Evolutionary conservation across 805 yeast species (phyloP).

Genomic region (Sungouiella blattae): DNA sequence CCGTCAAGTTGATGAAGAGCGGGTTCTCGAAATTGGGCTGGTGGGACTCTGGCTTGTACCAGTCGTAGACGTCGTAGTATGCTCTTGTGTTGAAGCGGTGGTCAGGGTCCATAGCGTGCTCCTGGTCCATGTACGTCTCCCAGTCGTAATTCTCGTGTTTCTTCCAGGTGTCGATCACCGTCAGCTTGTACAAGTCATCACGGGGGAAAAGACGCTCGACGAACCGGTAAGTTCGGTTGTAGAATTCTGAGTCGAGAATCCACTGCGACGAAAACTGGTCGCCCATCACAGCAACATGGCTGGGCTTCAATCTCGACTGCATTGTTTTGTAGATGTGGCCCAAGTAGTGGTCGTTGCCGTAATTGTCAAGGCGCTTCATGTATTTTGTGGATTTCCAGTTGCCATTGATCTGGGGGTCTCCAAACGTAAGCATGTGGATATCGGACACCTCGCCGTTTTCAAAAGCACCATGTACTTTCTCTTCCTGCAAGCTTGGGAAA

Average conservation of each 20-base stretch:
- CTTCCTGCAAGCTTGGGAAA: constrained; percentile 19
- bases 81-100: constrained; percentile 33
- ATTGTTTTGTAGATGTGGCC: constrained; percentile 77
- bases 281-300: constrained; percentile 86
- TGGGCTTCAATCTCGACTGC: constrained; percentile 63
- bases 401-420: constrained; percentile 97
- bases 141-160: constrained; percentile 57
- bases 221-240: constrained; percentile 70
- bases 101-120: constrained; percentile 31
- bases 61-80: constrained; percentile 60
- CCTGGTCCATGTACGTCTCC: constrained; percentile 43
- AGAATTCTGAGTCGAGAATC: constrained; percentile 86
- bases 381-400: constrained; percentile 68
- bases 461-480: constrained; percentile 4
- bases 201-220: constrained; percentile 66
- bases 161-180: constrained; percentile 44
- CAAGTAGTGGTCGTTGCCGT: constrained; percentile 84
- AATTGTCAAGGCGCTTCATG: constrained; percentile 74
- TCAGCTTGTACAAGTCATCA: constrained; percentile 47
- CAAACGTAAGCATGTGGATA: constrained; percentile 75
- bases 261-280: constrained; percentile 93
- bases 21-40: constrained; percentile 50
- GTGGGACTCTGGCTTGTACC: constrained; percentile 43
- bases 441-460: constrained; percentile 31
- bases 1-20: constrained; percentile 77